Conservation (phyloP, 2,329 filamentous ascomycete species). For the Aspergillus persii region DNA sequence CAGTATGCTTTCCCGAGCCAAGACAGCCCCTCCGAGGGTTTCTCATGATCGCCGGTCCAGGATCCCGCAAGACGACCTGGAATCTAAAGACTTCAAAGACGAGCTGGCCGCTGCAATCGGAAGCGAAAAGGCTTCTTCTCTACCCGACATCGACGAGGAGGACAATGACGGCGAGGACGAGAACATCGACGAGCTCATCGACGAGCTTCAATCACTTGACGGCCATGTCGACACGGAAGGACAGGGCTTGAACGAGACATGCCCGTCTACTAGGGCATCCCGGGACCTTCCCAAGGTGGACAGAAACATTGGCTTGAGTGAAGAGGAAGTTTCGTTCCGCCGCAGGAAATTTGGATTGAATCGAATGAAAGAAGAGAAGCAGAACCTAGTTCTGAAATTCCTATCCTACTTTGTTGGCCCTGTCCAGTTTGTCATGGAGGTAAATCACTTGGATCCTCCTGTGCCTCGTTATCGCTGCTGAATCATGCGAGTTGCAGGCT, state of each 20-base stretch:
- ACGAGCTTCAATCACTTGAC: constrained; percentile 74
- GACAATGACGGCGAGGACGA: constrained; percentile 74
- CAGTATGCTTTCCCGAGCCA: neutral
- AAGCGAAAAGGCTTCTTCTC: neutral
- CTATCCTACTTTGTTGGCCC: constrained; percentile 78
- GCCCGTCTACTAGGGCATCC: constrained; percentile 60
- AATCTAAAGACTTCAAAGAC: neutral
- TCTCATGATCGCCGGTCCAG: neutral
- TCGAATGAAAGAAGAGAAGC: constrained; percentile 88
- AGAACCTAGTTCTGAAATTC: constrained; percentile 82
- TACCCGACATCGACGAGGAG: constrained; percentile 11
- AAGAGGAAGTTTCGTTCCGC: constrained; percentile 62
- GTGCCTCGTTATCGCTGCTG: neutral
- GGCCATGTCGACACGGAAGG: constrained; percentile 65
- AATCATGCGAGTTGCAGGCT: constrained; percentile 46
- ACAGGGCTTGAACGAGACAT: constrained; percentile 52
- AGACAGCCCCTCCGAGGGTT: neutral
- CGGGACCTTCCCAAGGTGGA: constrained; percentile 78
- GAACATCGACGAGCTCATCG: constrained; percentile 82
- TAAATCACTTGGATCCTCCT: constrained; percentile 40
- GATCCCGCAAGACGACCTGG: neutral
- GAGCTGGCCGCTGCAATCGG: neutral
- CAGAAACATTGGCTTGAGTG: constrained; percentile 68
- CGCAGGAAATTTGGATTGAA: constrained; percentile 78
- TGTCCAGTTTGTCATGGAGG: constrained; percentile 94